Percentiles rank a stretch among this genome's conserved stretches.
Evolutionary conservation across 2,329 filamentous ascomycete genomes (phyloP).

Genomic region (Beauveria pseudobassiana): DNA sequence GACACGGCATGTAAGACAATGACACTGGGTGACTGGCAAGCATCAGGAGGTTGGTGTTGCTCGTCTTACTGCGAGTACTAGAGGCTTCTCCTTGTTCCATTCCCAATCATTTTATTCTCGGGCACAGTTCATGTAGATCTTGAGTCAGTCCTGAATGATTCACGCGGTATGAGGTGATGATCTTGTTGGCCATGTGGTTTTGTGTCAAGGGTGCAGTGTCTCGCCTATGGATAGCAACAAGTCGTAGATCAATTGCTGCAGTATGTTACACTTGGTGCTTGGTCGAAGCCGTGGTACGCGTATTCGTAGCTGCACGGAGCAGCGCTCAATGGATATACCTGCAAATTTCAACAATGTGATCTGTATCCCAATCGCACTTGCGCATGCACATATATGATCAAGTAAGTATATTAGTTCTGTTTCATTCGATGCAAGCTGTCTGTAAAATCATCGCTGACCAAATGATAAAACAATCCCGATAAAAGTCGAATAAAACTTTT

Average conservation of each 20-base stretch:
- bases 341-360: no score
- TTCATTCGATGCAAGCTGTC: background rate
- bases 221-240: background rate
- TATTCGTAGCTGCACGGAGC: no score
- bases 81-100: background rate
- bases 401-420: background rate
- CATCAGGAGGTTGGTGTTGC: background rate
- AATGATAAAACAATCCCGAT: background rate
- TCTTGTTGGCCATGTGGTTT: background rate
- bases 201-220: background rate
- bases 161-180: background rate
- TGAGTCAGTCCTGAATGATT: no score
- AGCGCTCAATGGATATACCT: no score
- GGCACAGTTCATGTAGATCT: no score
- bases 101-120: background rate
- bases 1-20: constrained; percentile 8
- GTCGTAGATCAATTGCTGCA: background rate
- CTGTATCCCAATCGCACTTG: background rate
- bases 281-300: no score
- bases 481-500: background rate
- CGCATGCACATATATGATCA: background rate
- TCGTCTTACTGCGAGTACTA: background rate
- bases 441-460: background rate
- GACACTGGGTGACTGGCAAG: background rate
- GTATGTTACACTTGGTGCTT: no score